These are phyloP conservation scores for Verticillium dahliae DNA, from an alignment of 2,329 filamentous ascomycete genomes.

Conservation along the genomic window DNA sequence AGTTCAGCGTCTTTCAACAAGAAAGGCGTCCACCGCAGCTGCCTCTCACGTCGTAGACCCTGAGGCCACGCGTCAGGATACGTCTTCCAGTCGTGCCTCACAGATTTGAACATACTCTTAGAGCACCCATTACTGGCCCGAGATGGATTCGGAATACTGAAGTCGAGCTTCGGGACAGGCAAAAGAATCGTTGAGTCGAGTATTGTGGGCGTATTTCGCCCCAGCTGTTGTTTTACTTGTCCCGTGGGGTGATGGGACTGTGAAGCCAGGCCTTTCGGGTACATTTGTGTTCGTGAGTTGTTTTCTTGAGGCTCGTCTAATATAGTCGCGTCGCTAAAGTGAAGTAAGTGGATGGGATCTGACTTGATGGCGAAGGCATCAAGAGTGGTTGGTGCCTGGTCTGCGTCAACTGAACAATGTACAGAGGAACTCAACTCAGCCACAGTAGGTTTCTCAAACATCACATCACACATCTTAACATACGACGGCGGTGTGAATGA, in stretches of 20 bases:
- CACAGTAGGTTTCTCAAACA: background rate
- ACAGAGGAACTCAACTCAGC: background rate
- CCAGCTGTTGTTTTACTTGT: conserved; percentile 8
- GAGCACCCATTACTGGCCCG: conserved; percentile 16
- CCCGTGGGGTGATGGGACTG: background rate
- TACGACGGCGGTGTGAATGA: background rate
- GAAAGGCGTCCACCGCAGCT: conserved; percentile 4
- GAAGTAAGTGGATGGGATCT: too few relatives aligned
- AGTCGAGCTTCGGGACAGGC: conserved; percentile 20
- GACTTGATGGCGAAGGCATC: background rate
- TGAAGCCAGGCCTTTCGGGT: background rate
- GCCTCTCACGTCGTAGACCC: conserved; percentile 1
- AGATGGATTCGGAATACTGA: conserved; percentile 13
- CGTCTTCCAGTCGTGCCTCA: conserved; percentile 3
- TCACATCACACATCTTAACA: background rate
- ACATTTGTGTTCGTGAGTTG: too few relatives aligned
- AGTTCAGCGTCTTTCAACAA: background rate
- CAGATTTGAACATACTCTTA: conserved; percentile 16
- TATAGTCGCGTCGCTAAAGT: too few relatives aligned
- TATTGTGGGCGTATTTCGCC: conserved; percentile 20
- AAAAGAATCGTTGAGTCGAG: conserved; percentile 19
- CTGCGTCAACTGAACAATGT: background rate
- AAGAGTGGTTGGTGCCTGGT: background rate
- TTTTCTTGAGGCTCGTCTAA: background rate
- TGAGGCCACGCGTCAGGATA: conserved; percentile 8